These are phyloP conservation scores for Voacanga thouarsii DNA, from an alignment of 257 asterid species.

Conservation along the genomic window DNA sequence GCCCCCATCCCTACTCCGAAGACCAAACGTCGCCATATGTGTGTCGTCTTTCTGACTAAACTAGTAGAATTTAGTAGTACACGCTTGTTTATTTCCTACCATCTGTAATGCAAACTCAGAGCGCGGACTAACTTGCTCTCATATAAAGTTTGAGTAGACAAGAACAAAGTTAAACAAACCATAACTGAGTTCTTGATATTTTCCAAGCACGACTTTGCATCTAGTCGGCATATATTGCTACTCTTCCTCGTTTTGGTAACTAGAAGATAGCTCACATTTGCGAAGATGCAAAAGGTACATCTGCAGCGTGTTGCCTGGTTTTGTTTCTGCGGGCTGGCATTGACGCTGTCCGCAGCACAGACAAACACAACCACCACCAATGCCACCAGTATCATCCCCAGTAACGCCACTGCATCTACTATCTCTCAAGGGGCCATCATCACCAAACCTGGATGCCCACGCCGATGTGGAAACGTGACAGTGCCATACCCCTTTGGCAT, in stretches of 20 bases:
- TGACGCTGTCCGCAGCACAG: constrained; percentile 27
- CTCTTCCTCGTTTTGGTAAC: too few relatives aligned
- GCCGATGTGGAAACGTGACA: constrained; percentile 36
- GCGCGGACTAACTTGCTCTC: too few relatives aligned
- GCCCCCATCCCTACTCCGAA: too few relatives aligned
- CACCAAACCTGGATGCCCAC: constrained; percentile 37
- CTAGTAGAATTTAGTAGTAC: too few relatives aligned
- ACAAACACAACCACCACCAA: constrained; percentile 17
- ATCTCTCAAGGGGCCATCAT: constrained; percentile 23
- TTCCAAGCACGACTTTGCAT: not conserved
- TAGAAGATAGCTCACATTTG: not conserved
- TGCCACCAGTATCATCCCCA: not conserved
- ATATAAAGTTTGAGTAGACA: not conserved
- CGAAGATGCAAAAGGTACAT: not conserved
- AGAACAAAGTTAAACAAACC: not conserved
- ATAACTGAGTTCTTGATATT: not conserved
- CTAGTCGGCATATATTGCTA: not conserved
- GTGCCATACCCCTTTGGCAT: constrained; percentile 43
- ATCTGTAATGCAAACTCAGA: too few relatives aligned
- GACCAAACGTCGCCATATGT: too few relatives aligned
- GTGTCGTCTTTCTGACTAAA: too few relatives aligned
- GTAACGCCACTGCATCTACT: constrained; percentile 7
- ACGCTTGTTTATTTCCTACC: too few relatives aligned
- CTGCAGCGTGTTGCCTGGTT: constrained; percentile 15
- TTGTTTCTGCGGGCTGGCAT: constrained; percentile 18